Evolutionary conservation across 352 stramenopile species (phyloP).

Genomic region (Phytophthora ramorum): DNA sequence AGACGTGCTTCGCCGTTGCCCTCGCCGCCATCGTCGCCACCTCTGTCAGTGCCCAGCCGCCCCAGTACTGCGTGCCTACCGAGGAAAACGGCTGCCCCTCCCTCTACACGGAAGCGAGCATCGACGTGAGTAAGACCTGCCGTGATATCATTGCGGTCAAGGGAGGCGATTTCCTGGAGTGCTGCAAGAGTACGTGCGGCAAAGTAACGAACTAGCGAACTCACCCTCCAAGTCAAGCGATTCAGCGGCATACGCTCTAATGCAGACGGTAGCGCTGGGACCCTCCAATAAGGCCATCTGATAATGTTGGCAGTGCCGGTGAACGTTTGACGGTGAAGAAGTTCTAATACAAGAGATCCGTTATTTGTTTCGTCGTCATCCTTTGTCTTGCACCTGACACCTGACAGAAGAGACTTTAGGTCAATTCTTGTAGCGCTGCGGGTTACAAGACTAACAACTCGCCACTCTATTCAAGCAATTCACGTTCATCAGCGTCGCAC

Average conservation of each 20-base stretch:
- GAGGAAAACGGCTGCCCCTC: slow-evolving; percentile 11
- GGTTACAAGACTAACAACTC: no score
- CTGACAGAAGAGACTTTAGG: no score
- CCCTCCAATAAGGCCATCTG: background rate
- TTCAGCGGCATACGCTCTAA: background rate
- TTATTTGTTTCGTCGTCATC: no score
- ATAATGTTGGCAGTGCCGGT: background rate
- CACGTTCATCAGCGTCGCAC: no score
- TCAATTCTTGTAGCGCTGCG: no score
- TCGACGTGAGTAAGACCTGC: slow-evolving; percentile 20
- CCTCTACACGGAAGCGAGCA: slow-evolving; percentile 24
- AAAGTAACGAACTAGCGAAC: background rate
- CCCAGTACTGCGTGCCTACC: slow-evolving; percentile 13
- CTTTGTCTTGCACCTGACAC: no score
- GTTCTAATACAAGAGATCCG: no score
- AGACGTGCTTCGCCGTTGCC: slow-evolving; percentile 24
- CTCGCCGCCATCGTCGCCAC: slow-evolving; percentile 19
- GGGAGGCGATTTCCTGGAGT: background rate
- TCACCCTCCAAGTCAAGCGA: background rate
- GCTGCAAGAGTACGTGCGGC: slow-evolving; percentile 21
- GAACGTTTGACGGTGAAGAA: background rate
- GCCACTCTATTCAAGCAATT: no score
- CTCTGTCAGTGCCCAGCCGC: slow-evolving; percentile 16
- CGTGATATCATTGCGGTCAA: slow-evolving; percentile 6
- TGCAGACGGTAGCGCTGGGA: no score